A percentile compares a stretch with the other conserved stretches of the same genome.
Evolutionary conservation across 2,329 filamentous ascomycete genomes (phyloP).

Genomic region (Pseudocercospora crystallina): DNA sequence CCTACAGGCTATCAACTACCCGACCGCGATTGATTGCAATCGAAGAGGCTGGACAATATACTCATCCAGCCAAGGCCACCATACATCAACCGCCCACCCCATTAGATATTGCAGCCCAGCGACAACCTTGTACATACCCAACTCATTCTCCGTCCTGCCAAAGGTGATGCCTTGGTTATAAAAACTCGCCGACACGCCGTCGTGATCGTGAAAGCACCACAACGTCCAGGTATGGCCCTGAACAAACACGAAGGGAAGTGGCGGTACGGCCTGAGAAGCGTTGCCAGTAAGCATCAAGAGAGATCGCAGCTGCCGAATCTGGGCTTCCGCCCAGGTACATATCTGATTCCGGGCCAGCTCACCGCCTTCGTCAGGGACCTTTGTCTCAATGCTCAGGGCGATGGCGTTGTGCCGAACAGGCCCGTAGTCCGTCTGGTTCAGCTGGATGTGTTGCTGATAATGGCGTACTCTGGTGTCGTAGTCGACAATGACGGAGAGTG

Average conservation of each 20-base stretch:
- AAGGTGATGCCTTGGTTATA: background rate
- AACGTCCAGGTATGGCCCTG: background rate
- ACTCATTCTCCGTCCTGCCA: background rate
- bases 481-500: too few species aligned
- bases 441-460: background rate
- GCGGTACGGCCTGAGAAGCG: background rate
- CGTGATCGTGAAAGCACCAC: background rate
- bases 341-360: background rate
- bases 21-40: too few species aligned
- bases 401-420: conserved; percentile 1
- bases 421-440: conserved; percentile 6
- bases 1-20: too few species aligned
- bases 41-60: too few species aligned
- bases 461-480: too few species aligned
- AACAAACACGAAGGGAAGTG: background rate
- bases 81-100: background rate
- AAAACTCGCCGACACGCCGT: background rate
- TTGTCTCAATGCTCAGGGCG: conserved; percentile 7
- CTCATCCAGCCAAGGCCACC: background rate
- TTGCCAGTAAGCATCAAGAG: background rate
- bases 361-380: background rate
- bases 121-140: background rate
- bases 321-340: background rate
- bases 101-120: background rate
- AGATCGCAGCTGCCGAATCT: background rate